phyloP scores from a whole-genome alignment of 805 yeast species.

The Clavispora carvajalis region DNA sequence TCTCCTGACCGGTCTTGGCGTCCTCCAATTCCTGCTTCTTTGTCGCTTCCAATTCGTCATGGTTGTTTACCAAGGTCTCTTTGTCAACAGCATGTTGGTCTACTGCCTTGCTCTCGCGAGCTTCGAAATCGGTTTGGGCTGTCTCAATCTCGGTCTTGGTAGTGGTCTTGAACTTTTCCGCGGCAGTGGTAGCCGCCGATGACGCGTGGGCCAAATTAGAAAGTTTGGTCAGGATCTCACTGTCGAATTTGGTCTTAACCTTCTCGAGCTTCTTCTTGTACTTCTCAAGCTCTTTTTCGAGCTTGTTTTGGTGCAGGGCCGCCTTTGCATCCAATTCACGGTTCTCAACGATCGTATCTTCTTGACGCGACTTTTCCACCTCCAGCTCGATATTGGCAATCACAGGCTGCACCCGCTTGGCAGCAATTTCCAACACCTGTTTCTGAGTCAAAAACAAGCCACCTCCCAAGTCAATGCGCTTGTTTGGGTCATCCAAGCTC shows the following conservation, averaged over 20 bases:
- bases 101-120: constrained; percentile 44
- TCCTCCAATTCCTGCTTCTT: constrained; percentile 40
- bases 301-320: constrained; percentile 30
- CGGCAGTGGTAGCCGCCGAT: constrained; percentile 26
- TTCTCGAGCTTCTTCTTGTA: constrained; percentile 34
- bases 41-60: constrained; percentile 41
- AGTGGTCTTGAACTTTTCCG: constrained; percentile 35
- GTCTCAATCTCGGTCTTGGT: constrained; percentile 41
- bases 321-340: constrained; percentile 33
- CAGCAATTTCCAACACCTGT: constrained; percentile 52
- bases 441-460: constrained; percentile 51
- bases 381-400: constrained; percentile 46
- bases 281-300: constrained; percentile 32
- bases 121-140: constrained; percentile 39
- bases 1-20: constrained; percentile 36
- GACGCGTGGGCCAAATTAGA: constrained; percentile 18
- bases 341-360: constrained; percentile 39
- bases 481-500: constrained; percentile 44
- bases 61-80: constrained; percentile 37
- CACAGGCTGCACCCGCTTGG: constrained; percentile 50
- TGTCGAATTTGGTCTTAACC: constrained; percentile 34
- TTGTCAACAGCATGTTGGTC: constrained; percentile 42
- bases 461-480: constrained; percentile 47
- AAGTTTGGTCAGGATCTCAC: constrained; percentile 35
- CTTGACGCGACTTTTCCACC: constrained; percentile 39